phyloP scores from a whole-genome alignment of 176 grass and related monocot genomes.

The Metroxylon sagu region DNA sequence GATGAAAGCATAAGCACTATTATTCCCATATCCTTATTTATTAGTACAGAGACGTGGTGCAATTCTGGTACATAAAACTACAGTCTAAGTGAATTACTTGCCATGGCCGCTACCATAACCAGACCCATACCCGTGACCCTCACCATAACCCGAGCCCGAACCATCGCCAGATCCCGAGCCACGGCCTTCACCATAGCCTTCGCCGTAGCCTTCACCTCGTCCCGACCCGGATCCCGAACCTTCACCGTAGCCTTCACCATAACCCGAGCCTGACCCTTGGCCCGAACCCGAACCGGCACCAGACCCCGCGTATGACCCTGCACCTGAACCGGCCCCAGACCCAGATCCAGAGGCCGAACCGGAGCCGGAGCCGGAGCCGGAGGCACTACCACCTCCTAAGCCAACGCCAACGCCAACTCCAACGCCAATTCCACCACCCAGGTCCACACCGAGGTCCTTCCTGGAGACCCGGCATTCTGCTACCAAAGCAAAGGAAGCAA shows the following conservation, averaged over 20 bases:
- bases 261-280: background rate
- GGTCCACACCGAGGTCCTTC: conserved; percentile 54
- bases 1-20: no score
- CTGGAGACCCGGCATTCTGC: conserved; percentile 30
- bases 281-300: conserved; percentile 10
- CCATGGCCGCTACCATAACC: conserved; percentile 8
- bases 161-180: no score
- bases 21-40: no score
- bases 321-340: conserved; percentile 9
- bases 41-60: no score
- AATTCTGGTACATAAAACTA: no score
- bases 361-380: conserved; percentile 12
- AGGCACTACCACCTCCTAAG: conserved; percentile 4
- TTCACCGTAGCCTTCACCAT: conserved; percentile 16
- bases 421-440: conserved; percentile 32
- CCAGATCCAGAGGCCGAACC: conserved; percentile 14
- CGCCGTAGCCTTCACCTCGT: no score
- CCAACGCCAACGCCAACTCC: no score
- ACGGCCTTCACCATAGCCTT: no score
- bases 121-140: background rate
- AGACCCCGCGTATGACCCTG: background rate
- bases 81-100: background rate
- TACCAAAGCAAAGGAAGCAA: conserved; percentile 4
- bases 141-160: no score
- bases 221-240: background rate